Base-by-base conservation (phyloP, 306 rosid genomes). In the Herpetospermum pedunculosum region DNA sequence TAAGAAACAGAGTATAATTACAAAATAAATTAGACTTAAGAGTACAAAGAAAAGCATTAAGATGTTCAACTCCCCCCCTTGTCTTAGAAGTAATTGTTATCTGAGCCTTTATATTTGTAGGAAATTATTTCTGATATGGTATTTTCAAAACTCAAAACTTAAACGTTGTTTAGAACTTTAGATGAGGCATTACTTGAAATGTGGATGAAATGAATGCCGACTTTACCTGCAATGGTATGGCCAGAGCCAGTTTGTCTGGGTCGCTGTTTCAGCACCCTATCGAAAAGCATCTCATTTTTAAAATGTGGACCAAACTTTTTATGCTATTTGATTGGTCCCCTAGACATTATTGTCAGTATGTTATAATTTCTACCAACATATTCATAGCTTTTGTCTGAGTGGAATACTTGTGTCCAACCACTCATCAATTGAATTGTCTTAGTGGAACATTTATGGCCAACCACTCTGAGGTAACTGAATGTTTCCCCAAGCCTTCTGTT, bases 281-380 rank as follows among this genome's bases (percentile, higher is more conserved):
- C 18, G 7, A 28, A 70, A 40, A 40, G 70, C 62, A 58, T 48
- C 48, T 38, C 74, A 62, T 76, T 79, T 40, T 83, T 79, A 77
- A 77, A 79, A 34, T 35, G 43, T 81, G 96, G 92, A 84, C 92
- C 91, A 80, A 87, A 60, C 67, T 80, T 75, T 74, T 79, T 72
- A 46, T 80, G 80, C 53, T 75, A 79, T 83, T 83, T 81, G 78
- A 78, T 78, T 88, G 91, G 95, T 83, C 90, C 91, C 92, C 89
- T 55, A 75, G 87, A 92, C 87, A 87, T 80, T 84, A 44, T 77
- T 77, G 84, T 88, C 87, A 77, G 67, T 35, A 76, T 88, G 96
- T 86, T 83, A 81, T 80, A 44, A 77, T 74, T 88, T 84, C 89
- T 86, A 82, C 91, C 85, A 88, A 87, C 96, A 90, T 75, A 40